Percentiles rank a stretch among this genome's conserved stretches.
These are phyloP conservation scores for Ceratocystis eucalypticola DNA, from an alignment of 2,329 filamentous ascomycete genomes.

Conservation along the genomic window DNA sequence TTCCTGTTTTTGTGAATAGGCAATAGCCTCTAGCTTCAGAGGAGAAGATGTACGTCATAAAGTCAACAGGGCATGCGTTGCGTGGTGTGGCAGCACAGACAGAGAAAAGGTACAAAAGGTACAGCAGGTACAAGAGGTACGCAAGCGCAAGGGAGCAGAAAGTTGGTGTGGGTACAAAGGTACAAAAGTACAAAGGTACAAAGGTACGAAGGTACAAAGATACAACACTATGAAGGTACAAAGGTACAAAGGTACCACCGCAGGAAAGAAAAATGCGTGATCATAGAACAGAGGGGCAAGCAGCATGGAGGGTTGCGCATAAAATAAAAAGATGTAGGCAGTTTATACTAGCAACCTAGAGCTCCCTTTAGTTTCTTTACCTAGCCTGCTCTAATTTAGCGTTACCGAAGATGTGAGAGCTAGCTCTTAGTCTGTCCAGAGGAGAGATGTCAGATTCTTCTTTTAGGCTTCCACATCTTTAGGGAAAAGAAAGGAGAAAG, in stretches of 20 bases:
- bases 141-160: not conserved
- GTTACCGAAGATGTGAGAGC: not conserved
- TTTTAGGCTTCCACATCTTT: not conserved
- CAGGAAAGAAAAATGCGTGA: not conserved
- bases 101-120: slow-evolving; percentile 5
- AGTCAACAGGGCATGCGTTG: not conserved
- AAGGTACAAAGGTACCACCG: not conserved
- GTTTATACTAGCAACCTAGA: not conserved
- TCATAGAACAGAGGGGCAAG: not conserved
- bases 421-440: not conserved
- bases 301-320: not conserved
- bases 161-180: not conserved
- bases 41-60: not conserved
- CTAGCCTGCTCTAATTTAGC: not conserved
- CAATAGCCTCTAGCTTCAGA: not conserved
- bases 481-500: not conserved
- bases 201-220: not conserved
- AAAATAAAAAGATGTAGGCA: not conserved
- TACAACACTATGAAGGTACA: not conserved
- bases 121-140: not conserved
- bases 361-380: not conserved
- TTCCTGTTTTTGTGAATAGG: not conserved
- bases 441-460: not conserved
- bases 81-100: not conserved
- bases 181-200: not conserved